phyloP scores from a whole-genome alignment of 768 basidiomycete species.

The Auricularia cornea region DNA sequence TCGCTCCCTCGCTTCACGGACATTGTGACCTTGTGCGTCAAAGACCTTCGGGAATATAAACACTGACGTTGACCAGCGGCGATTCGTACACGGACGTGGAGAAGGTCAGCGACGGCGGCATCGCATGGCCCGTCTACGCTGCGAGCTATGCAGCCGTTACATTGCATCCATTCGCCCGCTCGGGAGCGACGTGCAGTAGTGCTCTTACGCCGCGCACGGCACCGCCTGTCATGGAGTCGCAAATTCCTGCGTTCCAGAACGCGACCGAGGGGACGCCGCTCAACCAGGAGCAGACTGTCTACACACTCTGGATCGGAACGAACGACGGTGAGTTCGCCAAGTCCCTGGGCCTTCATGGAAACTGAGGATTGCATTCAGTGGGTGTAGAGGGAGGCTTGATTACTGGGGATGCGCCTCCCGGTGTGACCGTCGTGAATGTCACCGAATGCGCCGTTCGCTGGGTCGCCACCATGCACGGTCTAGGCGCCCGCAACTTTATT shows the following conservation, averaged over 20 bases:
- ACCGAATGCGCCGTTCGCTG: conserved; percentile 2
- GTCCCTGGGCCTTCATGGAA: neutral
- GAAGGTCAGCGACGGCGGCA: conserved; percentile 20
- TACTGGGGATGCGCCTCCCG: conserved; percentile 1
- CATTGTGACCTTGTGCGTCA: too few relatives aligned
- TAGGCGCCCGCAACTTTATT: conserved; percentile 4
- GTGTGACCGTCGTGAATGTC: conserved; percentile 2
- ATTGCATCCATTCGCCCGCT: conserved; percentile 37
- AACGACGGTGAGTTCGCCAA: conserved; percentile 33
- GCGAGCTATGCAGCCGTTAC: conserved; percentile 19
- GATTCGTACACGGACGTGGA: conserved; percentile 57
- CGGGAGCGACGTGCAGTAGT: conserved; percentile 62
- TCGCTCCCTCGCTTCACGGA: too few relatives aligned
- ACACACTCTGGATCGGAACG: conserved; percentile 62
- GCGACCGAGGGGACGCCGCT: conserved; percentile 29
- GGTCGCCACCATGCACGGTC: conserved; percentile 1
- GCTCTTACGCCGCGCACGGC: conserved; percentile 20
- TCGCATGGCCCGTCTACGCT: neutral
- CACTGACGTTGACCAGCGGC: conserved; percentile 20
- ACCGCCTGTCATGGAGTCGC: conserved; percentile 50
- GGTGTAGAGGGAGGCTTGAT: neutral
- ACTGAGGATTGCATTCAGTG: conserved; percentile 4
- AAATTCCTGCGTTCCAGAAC: conserved; percentile 43
- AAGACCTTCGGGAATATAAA: neutral
- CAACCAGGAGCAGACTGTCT: conserved; percentile 41